These are phyloP conservation scores for Coemansia guatemalensis DNA, from an alignment of 192 early-diverging fungal species.

Conservation along the genomic window DNA sequence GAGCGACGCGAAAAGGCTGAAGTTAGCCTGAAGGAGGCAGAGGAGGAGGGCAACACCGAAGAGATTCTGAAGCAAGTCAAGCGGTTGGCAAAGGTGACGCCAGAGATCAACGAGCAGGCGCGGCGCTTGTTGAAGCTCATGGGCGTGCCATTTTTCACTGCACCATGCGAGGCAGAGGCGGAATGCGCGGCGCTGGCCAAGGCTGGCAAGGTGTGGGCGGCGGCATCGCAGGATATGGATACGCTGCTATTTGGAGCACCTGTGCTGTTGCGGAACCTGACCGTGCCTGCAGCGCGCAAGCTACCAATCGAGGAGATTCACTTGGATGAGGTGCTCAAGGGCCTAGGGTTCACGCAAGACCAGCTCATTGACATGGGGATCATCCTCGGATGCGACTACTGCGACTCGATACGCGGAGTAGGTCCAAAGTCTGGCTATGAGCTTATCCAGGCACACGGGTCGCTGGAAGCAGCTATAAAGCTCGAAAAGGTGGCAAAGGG, in stretches of 20 bases:
- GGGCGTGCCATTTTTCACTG: conserved; percentile 92
- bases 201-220: conserved; percentile 89
- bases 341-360: conserved; percentile 69
- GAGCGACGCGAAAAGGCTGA: conserved; percentile 72
- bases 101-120: conserved; percentile 93
- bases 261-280: conserved; percentile 87
- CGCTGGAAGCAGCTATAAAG: conserved; percentile 77
- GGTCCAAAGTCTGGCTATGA: conserved; percentile 83
- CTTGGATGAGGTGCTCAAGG: conserved; percentile 77
- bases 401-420: conserved; percentile 90
- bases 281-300: conserved; percentile 87
- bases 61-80: conserved; percentile 85
- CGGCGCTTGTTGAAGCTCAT: conserved; percentile 83
- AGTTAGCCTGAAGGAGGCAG: conserved; percentile 66
- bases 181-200: conserved; percentile 93
- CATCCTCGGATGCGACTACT: conserved; percentile 97
- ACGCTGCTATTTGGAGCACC: conserved; percentile 93
- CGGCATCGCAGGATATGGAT: conserved; percentile 99
- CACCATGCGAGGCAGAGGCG: conserved; percentile 97
- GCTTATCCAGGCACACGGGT: conserved; percentile 81
- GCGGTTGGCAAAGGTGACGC: conserved; percentile 88
- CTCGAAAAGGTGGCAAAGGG: conserved; percentile 76
- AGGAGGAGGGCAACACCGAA: conserved; percentile 72
- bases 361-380: conserved; percentile 99
- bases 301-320: conserved; percentile 89